A percentile compares a stretch with the other conserved stretches of the same genome.
Evolutionary conservation across 2,329 filamentous ascomycete genomes (phyloP).

Genomic region (Juglanconis oblonga): DNA sequence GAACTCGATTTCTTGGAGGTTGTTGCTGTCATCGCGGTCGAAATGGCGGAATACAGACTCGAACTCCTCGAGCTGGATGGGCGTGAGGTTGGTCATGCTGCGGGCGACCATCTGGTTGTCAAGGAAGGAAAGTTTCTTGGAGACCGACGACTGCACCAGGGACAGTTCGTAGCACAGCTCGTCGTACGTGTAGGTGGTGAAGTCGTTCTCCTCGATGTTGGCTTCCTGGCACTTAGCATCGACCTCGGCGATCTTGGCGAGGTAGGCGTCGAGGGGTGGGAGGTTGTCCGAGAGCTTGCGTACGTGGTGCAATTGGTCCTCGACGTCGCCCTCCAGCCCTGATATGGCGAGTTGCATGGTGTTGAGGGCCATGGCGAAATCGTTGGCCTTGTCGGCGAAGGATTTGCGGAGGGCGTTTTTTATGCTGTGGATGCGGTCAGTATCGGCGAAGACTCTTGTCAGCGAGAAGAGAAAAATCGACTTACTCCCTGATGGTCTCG

Average conservation of each 20-base stretch:
- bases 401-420: conserved; percentile 90
- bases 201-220: conserved; percentile 99
- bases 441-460: neutral
- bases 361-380: conserved; percentile 92
- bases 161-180: conserved; percentile 92
- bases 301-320: conserved; percentile 89
- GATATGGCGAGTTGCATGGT: conserved; percentile 94
- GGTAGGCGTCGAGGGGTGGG: conserved; percentile 83
- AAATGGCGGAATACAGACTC: conserved; percentile 98
- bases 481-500: conserved; percentile 91
- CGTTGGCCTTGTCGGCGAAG: conserved; percentile 97
- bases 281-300: conserved; percentile 81
- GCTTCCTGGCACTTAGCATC: conserved; percentile 91
- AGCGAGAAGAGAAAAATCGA: conserved; percentile 16
- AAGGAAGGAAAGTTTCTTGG: conserved; percentile 93
- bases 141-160: conserved; percentile 85
- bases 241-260: conserved; percentile 80
- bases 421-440: conserved; percentile 54
- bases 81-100: conserved; percentile 98
- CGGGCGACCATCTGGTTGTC: conserved; percentile 98
- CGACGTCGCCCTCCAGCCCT: conserved; percentile 93
- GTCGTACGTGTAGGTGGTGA: conserved; percentile 98
- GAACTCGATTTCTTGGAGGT: conserved; percentile 89
- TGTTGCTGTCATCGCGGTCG: conserved; percentile 88
- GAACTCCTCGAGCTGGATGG: conserved; percentile 97